Evolutionary conservation across 1,284 basidiomycete genomes (phyloP), one percentile per base, ranked within the genome.

Genomic region (Volvariella surrecta): DNA sequence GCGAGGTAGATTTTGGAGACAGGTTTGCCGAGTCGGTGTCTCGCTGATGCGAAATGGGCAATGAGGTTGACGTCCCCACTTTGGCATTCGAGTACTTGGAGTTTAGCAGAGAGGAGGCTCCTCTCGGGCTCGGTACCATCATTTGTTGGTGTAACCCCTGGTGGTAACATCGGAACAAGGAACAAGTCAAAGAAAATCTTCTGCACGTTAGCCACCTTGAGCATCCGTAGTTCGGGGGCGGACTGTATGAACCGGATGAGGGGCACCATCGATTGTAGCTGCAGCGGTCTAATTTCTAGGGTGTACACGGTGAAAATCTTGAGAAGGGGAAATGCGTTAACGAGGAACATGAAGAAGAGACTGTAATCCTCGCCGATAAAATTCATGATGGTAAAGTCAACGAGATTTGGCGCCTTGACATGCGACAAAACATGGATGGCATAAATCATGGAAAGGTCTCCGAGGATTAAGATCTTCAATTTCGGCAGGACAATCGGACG

Each of bases 361-460:
- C 62, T 52, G 50, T 76, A 79, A 54, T 82, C 70, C 22, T 66
- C 58, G 28, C 68, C 70, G 4, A 50, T 54, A 47, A 80, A 54
- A 47, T 66, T 67, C 66, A 73, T 68, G 17, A 83, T 52, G 9
- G 72, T 74, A 28, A 83, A 56, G 49, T 76, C 73, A 46, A 64
- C 63, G 31, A 80, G 54, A 40, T 69, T 62, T 8, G 78, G 78
- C 3, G 76, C 74, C 18, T 58, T 49, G 42, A 84, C 59, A 37
- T 70, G 68, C 16, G 60, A 54, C 32, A 73, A 51, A 43, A 74
- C 50, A 52, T 63, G 71, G 40, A 61, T 51, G n/a, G 66, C 69
- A 54, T 71, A 79, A 1, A 50, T 35, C 32, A 67, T 52, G 46
- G 56, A 68, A 57, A 76, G 69, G 53, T 78, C 73, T 13, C 74